Evolutionary conservation across 2,329 filamentous ascomycete genomes (phyloP), one percentile per base, ranked within the genome.

Genomic region (Chrysoporthe puriensis): DNA sequence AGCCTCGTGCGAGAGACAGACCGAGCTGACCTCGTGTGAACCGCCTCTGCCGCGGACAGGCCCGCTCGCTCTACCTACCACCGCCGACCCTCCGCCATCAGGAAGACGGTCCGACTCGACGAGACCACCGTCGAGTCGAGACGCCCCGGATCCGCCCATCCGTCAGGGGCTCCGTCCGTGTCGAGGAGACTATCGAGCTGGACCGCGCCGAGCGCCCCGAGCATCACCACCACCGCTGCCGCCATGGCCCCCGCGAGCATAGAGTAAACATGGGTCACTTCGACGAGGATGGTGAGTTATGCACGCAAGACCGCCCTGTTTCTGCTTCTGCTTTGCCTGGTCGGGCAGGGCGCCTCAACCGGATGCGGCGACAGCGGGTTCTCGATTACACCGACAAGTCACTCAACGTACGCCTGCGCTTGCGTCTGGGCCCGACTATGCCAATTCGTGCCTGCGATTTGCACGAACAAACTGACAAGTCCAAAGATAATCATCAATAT

Each of bases 201-300:
- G 79, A 83, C 76, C 80, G 77, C 73, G 74, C 64, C n/a, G 43
- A 64, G 18, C 63, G 63, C 44, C 62, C 50, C 62, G 66, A 62
- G 75, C 74, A 78, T 74, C 72, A 73, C 73, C 76, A 77, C 77
- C 62, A 57, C n/a, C 62, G 26, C 26, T 26, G 26, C 26, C 26
- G 26, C 26, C 26, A 26, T 26, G 26, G 57, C 34, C 74, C 78
- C 74, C 72, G 57, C 74, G 72, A 78, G 72, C 78, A 81, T 69
- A 82, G 84, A 75, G 79, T 80, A 80, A 87, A 86, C 79, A 89
- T 89, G 86, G 86, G 85, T 80, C 88, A 88, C 84, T 88, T 87
- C 84, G 86, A 88, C 81, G 85, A 88, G 71, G 82, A 86, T 74
- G 85, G 85, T 88, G 79, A 79, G 85, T 52, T 59, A 34, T 64